A percentile compares a stretch with the other conserved stretches of the same genome.
Evolutionary conservation across 2,329 filamentous ascomycete genomes (phyloP).

Genomic region (Cladosporium sp.): DNA sequence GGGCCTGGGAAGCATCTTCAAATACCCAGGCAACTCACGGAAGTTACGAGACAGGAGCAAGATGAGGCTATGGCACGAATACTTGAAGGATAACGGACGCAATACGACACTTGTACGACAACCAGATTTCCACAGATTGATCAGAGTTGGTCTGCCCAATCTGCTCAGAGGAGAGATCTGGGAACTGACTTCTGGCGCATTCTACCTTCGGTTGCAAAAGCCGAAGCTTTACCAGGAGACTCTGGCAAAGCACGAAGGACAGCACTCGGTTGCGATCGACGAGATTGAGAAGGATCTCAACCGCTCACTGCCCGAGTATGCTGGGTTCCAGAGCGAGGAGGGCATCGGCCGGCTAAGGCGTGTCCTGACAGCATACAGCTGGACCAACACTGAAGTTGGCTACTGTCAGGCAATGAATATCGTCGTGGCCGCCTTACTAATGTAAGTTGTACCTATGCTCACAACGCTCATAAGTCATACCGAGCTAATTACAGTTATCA

Average conservation of each 20-base stretch:
- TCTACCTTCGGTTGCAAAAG: conserved; percentile 83
- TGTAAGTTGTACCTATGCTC: conserved; percentile 53
- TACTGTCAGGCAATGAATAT: conserved; percentile 99
- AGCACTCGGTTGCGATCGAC: conserved; percentile 91
- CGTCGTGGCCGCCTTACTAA: conserved; percentile 93
- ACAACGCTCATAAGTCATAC: neutral
- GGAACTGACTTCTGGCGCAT: conserved; percentile 89
- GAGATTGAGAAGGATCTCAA: conserved; percentile 99
- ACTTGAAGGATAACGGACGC: conserved; percentile 85
- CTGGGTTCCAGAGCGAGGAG: conserved; percentile 93
- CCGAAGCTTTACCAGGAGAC: conserved; percentile 84
- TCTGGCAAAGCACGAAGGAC: conserved; percentile 75
- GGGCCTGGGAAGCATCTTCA: conserved; percentile 86
- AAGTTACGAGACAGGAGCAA: conserved; percentile 94
- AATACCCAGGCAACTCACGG: conserved; percentile 90
- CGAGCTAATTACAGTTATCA: conserved; percentile 40
- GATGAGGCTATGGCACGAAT: conserved; percentile 97
- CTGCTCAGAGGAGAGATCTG: conserved; percentile 90
- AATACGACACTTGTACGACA: conserved; percentile 91
- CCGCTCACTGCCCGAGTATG: conserved; percentile 92
- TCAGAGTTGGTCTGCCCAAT: conserved; percentile 92
- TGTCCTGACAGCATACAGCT: conserved; percentile 95
- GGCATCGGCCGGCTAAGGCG: conserved; percentile 86
- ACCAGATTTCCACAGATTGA: conserved; percentile 96
- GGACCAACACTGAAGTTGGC: conserved; percentile 91